Base-by-base conservation (phyloP, 1,139 yeast genomes). In the Suhomyces kunorum region DNA sequence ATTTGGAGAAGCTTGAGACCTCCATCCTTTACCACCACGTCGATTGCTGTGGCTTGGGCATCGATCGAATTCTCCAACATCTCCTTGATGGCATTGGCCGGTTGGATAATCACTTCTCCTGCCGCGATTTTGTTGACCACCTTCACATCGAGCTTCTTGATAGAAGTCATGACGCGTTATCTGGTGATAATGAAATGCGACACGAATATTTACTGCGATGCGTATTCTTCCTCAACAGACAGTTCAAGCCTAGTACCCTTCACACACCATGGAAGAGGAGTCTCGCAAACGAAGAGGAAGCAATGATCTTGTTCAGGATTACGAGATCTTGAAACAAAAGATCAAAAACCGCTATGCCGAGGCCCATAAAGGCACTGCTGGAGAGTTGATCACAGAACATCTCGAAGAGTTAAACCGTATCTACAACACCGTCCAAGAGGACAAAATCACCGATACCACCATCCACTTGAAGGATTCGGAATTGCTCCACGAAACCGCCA, bases 121-220 rank as follows among this genome's bases (percentile, higher is more conserved):
- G 99, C 98, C 0, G 99, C 98, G 20, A 94, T 92, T 45, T 84
- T 77, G 59, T 88, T 90, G 38, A 94, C 87, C 24, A 90, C 98
- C 4, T 76, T 56, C 19, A 66, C 66, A 28, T 83, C 89, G 9
- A 88, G 72, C 37, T 76, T 71, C 53, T 67, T 56, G 31, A 66
- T 66, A n/a, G 43, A 24, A 8, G 50, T 3, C 36, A 32, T 39
- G 32, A 9, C 26, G 36, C 30, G 34, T 23, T 16, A 4, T 13
- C 6, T 12, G 17, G n/a, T 11, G 8, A 12, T 12, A 12, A 29
- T 11, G 24, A 9, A 28, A 17, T 34, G 26, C 37, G 37, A 14
- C 8, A 20, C 11, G 24, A 9, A 27, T 27, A 15, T 15, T 27
- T 16, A 24, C 27, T n/a, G n/a, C n/a, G n/a, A n/a, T n/a, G n/a